Base-by-base conservation (phyloP, 202 grass and related monocot genomes). In the Schoenoplectus triqueter region DNA sequence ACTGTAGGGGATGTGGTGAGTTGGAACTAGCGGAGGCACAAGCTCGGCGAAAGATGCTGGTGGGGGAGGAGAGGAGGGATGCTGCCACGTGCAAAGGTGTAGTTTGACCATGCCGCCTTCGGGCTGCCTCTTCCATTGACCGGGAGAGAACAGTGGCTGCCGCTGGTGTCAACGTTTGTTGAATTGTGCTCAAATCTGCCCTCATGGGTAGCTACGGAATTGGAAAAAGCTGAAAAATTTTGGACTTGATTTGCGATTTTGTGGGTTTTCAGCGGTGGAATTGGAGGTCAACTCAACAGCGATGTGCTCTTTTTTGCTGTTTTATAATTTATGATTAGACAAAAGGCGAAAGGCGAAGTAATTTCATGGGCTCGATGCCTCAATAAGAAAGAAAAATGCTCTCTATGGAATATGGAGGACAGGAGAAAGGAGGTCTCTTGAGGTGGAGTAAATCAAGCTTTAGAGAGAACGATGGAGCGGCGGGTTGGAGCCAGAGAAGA, bases 11-110 rank as follows among this genome's bases (percentile, higher is more conserved):
- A 87, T 92, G 89, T n/a, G 1, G 62, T 7, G 42, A 22, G 78
- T 55, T 64, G 7, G 89, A 86, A 2, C 84, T 76, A 41, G 90
- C 84, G 65, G 86, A 70, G 77, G 81, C 57, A 85, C 91, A 93
- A 14, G 92, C 91, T 68, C 83, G 83, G 82, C 95, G 91, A 45
- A 97, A 82, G 65, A 97, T 40, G 15, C 92, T 90, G 1, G 91
- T 21, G 47, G 89, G 89, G 66, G 88, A 81, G 54, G 88, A 78
- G 65, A 97, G 91, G 10, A 95, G 92, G 41, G 91, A 87, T 18
- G 95, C 85, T 20, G 91, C 95, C 42, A 98, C 95, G 80, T 98
- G 93, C 72, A 98, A 93, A 41, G 95, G 91, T 62, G 93, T 98
- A 40, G 91, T 95, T 48, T 92, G 89, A 2, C 82, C 90, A 69